Evolutionary conservation across 140 eudicot genomes (phyloP), one percentile per base, ranked within the genome.

Genomic region (Stevia rebaudiana): DNA sequence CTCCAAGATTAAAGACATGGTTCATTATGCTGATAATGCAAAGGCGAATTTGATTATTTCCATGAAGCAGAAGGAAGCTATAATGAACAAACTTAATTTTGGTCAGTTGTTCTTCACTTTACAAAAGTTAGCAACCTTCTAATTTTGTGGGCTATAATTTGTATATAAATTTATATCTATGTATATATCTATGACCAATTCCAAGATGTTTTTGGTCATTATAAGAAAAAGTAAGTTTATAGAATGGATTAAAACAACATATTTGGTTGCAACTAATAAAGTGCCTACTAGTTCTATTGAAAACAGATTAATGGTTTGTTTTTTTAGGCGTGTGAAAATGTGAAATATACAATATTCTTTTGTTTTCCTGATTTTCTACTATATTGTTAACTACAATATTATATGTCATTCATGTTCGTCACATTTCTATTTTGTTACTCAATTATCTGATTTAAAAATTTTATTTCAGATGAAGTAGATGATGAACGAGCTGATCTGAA

Each of bases 401-500:
- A 11, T 21, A 44, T 15, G 51, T 22, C 9, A 3, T n/a, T 44
- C 50, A 44, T n/a, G 15, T 23, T 18, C 67, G 6, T 21, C 23
- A 2, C 21, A 1, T 48, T n/a, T 57, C 13, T 9, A 18, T 19
- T 43, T 25, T 44, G 31, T 64, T 48, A 23, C 11, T 36, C 5
- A 8, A 11, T 15, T 42, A 8, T 43, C 22, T 60, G 9, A 48
- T 30, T 24, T 17, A 30, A 23, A 61, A 31, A 60, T 37, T 43
- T 37, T 53, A 41, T 55, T 84, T 76, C 84, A 91, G 98, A 82
- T 43, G 76, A 75, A 40, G 79, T 68, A n/a, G 81, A 72, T 1
- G 71, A 66, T 62, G 95, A 91, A 67, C 58, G 91, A 19, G 79
- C 76, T 15, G 98, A 82, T 68, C 76, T 91, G 53, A 84, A 55